Evolutionary conservation across 2,329 filamentous ascomycete species (phyloP).

Genomic region (Cadophora luteo-olivacea): DNA sequence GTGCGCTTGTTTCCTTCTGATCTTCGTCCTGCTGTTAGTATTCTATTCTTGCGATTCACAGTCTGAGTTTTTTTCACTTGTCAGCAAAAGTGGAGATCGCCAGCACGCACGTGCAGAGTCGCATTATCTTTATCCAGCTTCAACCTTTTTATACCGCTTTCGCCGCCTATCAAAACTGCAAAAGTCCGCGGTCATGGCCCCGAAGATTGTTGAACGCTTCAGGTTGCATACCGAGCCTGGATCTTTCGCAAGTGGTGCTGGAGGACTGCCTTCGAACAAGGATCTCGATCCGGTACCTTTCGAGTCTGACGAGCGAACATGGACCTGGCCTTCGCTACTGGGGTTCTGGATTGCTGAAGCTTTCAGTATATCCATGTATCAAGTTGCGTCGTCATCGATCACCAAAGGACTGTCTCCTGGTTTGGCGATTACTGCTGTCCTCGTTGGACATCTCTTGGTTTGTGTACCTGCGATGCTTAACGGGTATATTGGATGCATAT

Average conservation of each 20-base stretch:
- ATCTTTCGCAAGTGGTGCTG: constrained; percentile 28
- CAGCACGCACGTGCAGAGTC: background rate
- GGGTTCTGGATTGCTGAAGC: constrained; percentile 42
- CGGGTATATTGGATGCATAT: constrained; percentile 52
- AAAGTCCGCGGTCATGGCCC: constrained; percentile 24
- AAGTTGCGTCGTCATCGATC: constrained; percentile 39
- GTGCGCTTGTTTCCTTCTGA: constrained; percentile 4
- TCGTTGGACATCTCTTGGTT: constrained; percentile 65
- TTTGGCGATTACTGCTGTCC: constrained; percentile 46
- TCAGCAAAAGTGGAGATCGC: constrained; percentile 19
- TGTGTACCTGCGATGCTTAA: constrained; percentile 56
- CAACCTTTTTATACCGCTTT: background rate
- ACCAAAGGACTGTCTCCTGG: constrained; percentile 39
- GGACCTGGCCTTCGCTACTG: constrained; percentile 37
- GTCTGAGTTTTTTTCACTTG: background rate
- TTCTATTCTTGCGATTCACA: background rate
- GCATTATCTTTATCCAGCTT: background rate
- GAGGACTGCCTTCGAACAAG: constrained; percentile 32
- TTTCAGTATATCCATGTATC: constrained; percentile 40
- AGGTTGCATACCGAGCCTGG: constrained; percentile 32
- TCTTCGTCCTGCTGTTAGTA: background rate
- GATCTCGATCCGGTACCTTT: constrained; percentile 39
- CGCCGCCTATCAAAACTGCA: background rate
- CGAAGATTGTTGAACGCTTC: constrained; percentile 27
- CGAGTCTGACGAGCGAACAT: constrained; percentile 35